These are phyloP conservation scores for Symbiodinium natans DNA, from an alignment of 73 alveolate species.

Conservation along the genomic window DNA sequence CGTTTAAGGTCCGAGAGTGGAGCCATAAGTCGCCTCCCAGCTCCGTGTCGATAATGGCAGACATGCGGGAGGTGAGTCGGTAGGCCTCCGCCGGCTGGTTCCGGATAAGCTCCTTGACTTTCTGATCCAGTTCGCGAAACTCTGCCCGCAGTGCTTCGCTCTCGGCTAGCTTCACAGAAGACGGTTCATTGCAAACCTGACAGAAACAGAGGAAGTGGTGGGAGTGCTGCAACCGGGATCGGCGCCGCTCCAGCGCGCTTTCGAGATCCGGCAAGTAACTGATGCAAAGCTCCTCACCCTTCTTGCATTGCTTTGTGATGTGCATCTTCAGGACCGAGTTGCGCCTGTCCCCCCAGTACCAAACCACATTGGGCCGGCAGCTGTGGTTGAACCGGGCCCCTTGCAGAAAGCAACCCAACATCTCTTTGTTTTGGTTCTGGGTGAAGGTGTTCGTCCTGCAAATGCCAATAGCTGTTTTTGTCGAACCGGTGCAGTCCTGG, in stretches of 20 bases:
- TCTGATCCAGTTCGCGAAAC: not conserved
- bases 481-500: not conserved
- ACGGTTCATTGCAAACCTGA: not conserved
- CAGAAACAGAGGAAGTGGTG: not conserved
- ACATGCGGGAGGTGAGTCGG: not conserved
- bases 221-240: not conserved
- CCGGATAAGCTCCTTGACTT: not conserved
- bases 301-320: not conserved
- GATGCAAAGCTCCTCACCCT: slow-evolving; percentile 6
- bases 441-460: slow-evolving; percentile 6
- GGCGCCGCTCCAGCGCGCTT: not conserved
- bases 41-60: not conserved
- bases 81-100: not conserved
- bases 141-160: not conserved
- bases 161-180: not conserved
- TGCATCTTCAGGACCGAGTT: slow-evolving; percentile 1
- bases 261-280: slow-evolving; percentile 11
- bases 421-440: not conserved
- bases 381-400: slow-evolving; percentile 1
- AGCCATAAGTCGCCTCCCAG: not conserved
- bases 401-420: slow-evolving; percentile 7
- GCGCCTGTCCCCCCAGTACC: not conserved
- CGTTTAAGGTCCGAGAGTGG: not conserved
- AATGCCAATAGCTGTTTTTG: not conserved
- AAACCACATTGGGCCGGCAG: not conserved